Percentiles rank a stretch among this genome's conserved stretches.
phyloP scores from a whole-genome alignment of 495 filamentous ascomycete genomes.

The Rhypophila decipiens region DNA sequence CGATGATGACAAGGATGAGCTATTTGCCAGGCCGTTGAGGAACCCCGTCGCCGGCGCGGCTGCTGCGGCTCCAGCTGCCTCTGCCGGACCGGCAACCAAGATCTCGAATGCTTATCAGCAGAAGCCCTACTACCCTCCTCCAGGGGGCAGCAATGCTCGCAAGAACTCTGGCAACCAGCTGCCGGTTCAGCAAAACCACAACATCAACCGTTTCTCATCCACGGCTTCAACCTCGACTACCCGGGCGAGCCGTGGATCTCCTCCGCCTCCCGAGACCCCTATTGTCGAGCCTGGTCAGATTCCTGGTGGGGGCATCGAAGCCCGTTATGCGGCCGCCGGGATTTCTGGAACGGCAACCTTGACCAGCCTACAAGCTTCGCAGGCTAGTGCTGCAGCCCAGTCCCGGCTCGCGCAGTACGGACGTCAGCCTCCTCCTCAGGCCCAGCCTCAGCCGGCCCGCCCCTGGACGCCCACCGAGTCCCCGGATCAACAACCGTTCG shows the following conservation, averaged over 20 bases:
- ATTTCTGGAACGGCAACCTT: slow-evolving; percentile 80
- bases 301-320: slow-evolving; percentile 75
- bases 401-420: slow-evolving; percentile 71
- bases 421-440: slow-evolving; percentile 19
- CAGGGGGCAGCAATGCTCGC: slow-evolving; percentile 26
- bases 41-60: slow-evolving; percentile 18
- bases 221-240: slow-evolving; percentile 92
- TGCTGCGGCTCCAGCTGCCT: slow-evolving; percentile 17
- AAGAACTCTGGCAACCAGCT: slow-evolving; percentile 11
- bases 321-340: slow-evolving; percentile 80
- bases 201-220: slow-evolving; percentile 74
- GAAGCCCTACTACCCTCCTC: slow-evolving; percentile 44
- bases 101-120: slow-evolving; percentile 44
- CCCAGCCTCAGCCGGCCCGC: slow-evolving; percentile 49
- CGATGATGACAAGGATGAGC: slow-evolving; percentile 61
- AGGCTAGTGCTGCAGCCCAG: slow-evolving; percentile 74
- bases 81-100: slow-evolving; percentile 24
- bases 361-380: slow-evolving; percentile 69
- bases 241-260: slow-evolving; percentile 82
- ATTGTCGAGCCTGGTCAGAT: slow-evolving; percentile 63
- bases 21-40: slow-evolving; percentile 54
- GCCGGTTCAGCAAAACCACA: slow-evolving; percentile 55
- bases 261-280: slow-evolving; percentile 94
- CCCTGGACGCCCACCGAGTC: slow-evolving; percentile 96
- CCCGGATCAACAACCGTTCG: slow-evolving; percentile 82